Evolutionary conservation across 495 filamentous ascomycete species (phyloP).

Genomic region (Neurospora tetrasperma): DNA sequence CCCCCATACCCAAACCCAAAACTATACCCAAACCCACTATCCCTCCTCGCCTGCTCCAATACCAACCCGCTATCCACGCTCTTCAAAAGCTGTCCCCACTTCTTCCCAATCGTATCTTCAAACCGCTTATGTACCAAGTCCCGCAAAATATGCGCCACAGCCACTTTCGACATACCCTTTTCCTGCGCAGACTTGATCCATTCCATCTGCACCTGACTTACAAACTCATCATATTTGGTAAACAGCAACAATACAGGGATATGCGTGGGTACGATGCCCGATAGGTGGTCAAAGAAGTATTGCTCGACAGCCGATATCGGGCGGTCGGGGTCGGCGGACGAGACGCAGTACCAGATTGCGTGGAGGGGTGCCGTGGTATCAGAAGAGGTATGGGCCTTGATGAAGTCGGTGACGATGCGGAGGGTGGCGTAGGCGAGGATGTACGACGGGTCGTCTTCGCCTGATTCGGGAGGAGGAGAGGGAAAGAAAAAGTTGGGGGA

Average conservation of each 20-base stretch:
- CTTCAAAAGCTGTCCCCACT: constrained; percentile 12
- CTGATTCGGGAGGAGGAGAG: constrained; percentile 3
- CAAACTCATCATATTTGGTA: constrained; percentile 24
- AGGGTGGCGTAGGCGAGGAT: background rate
- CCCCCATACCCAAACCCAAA: background rate
- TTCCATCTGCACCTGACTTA: constrained; percentile 13
- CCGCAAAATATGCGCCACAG: constrained; percentile 17
- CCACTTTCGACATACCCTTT: constrained; percentile 15
- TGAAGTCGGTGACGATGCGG: background rate
- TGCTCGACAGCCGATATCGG: constrained; percentile 9
- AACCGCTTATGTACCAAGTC: constrained; percentile 16
- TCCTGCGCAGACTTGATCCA: constrained; percentile 14
- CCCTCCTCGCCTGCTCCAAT: background rate
- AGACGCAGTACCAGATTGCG: constrained; percentile 25
- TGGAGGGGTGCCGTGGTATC: constrained; percentile 7
- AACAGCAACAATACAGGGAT: constrained; percentile 16
- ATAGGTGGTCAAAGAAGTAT: constrained; percentile 12
- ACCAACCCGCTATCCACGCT: background rate
- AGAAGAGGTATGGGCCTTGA: background rate
- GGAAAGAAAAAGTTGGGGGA: constrained; percentile 15
- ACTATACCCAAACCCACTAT: background rate
- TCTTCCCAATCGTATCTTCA: constrained; percentile 11
- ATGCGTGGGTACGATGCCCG: constrained; percentile 4
- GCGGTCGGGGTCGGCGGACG: constrained; percentile 10
- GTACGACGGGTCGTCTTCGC: background rate